Base-by-base conservation (phyloP, 768 basidiomycete genomes). In the Megacollybia marginata region DNA sequence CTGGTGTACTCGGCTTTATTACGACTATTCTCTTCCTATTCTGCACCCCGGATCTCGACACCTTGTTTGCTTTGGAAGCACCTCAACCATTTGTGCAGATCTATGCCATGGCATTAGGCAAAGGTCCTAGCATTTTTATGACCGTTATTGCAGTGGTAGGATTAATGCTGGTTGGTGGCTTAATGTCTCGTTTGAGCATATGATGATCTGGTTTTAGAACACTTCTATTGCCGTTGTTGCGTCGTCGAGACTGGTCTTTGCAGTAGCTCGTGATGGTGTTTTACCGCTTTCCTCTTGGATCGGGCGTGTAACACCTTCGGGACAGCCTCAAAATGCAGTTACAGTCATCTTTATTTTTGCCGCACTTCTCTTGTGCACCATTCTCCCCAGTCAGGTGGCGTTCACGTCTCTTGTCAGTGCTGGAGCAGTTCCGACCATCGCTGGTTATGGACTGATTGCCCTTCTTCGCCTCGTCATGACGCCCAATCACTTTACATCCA, bases 231-330 rank as follows among this genome's bases (percentile, higher is more conserved):
- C 88, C 15, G 82, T 95, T 50, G 89, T 94, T 16, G 92, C 93
- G 1, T 80, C 91, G 11, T 93, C 91, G 11, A 80, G 92, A 4
- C 76, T 96, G 23, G 76, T 96, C 36, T 96, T 88, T 59, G 93
- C 92, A 9, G 87, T 96, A 42, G 92, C 92, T n/a, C 84, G 93
- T 48, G 93, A 96, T 57, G 92, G 92, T 28, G 89, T 94, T 0
- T 71, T 96, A 10, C 92, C 93, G 1, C 62, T 88, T 44, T 92
- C 88, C 0, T 52, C 68, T 11, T 95, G 92, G 92, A 86, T 96
- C 47, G 82, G 88, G 42, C 67, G 73, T 52, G 87, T 94, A 38
- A 82, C 87, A 45, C 54, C 64, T 0, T 65, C 75, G 13, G 85
- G 88, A 1, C 88, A 93, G 57, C 92, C 92, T 0, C 76, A 71